Evolutionary conservation across 2,329 filamentous ascomycete genomes (phyloP), one percentile per base, ranked within the genome.

Genomic region (Ascosphaera apis): DNA sequence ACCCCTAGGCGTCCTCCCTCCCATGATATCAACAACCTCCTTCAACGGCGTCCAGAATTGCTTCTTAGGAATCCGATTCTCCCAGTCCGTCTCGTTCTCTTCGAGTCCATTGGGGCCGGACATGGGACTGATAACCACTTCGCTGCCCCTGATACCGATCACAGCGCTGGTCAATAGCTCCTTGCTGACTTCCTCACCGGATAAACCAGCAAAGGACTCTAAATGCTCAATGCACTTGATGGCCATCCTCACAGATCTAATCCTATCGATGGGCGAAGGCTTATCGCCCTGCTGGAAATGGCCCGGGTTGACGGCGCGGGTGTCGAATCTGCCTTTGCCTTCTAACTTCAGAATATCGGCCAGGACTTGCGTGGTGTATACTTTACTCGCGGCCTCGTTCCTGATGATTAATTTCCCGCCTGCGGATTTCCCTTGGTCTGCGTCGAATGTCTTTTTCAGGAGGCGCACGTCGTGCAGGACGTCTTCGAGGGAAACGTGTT

Each of bases 261-360:
- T 83, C 37, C 88, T 76, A 57, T 98, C 88, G 84, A 98, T 95
- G 4, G 88, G 74, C 2, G 81, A 91, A 0, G 88, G 88, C 31
- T 81, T 81, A 39, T 82, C 83, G 46, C 84, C 84, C 60, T 93
- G 86, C 57, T 93, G 84, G 44, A 91, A 84, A 58, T 93, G 84
- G 9, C 84, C 84, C 0, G 84, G 84, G 35, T 91, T 86, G 44
- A 81, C 84, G 52, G 88, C 78, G 41, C 86, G 75, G 32, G 80
- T 79, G 56, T 98, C 88, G 51, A 98, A 98, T 11, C 82, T 74
- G 43, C 83, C 83, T 46, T 80, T 76, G 6, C 83, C 80, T 56
- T 95, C 88, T 45, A 91, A 83, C 39, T 79, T 79, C 58, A 98
- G 92, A 58, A 95, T 93, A 51, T 86, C 77, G 21, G 86, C 84